Evolutionary conservation across 306 rosid genomes (phyloP).

Genomic region (Rosa persica): DNA sequence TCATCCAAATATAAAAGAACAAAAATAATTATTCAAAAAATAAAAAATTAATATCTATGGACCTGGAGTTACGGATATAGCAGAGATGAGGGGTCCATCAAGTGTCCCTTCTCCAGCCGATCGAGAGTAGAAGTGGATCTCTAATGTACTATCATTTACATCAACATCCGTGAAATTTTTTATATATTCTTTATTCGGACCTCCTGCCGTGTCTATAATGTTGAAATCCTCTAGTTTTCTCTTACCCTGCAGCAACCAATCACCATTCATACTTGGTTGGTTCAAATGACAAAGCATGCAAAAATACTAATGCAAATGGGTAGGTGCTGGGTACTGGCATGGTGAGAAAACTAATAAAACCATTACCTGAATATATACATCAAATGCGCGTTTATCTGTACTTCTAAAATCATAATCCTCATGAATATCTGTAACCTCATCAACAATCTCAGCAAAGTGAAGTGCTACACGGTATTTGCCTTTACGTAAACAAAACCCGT

Average conservation of each 20-base stretch:
- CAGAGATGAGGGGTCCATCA: slow-evolving; percentile 7
- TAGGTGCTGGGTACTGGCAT: too few relatives aligned
- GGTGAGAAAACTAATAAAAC: too few relatives aligned
- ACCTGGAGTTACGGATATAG: not conserved
- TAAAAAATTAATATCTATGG: not conserved
- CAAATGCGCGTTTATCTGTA: too few relatives aligned
- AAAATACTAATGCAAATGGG: too few relatives aligned
- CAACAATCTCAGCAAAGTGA: slow-evolving; percentile 29
- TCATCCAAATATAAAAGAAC: too few relatives aligned
- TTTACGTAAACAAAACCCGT: slow-evolving; percentile 26
- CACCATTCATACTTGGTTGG: too few relatives aligned
- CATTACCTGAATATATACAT: not conserved
- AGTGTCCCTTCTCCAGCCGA: too few relatives aligned
- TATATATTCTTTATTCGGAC: not conserved
- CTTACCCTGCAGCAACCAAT: not conserved
- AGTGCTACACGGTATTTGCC: slow-evolving; percentile 30
- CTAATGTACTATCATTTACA: not conserved
- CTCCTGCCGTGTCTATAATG: not conserved
- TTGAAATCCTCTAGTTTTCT: not conserved
- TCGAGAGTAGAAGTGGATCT: too few relatives aligned
- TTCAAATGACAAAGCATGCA: too few relatives aligned
- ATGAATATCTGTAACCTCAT: not conserved
- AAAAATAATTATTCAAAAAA: too few relatives aligned
- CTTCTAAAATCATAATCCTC: too few relatives aligned
- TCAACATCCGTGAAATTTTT: not conserved